Evolutionary conservation across 83 land plant species (phyloP).

Genomic region (Larix sibirica): DNA sequence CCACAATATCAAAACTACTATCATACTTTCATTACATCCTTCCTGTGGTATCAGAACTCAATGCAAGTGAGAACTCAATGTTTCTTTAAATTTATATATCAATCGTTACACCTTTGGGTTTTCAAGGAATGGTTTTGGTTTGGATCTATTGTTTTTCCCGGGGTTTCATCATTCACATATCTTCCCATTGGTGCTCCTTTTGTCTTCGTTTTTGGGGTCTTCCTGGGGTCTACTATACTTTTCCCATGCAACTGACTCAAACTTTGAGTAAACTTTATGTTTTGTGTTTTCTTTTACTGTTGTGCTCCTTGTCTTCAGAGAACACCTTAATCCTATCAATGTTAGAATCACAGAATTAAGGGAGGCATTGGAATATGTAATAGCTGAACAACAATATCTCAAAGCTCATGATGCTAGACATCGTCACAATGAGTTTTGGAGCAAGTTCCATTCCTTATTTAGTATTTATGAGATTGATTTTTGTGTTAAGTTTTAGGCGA

Average conservation of each 20-base stretch:
- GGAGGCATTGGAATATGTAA: slow-evolving; percentile 83
- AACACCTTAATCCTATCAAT: slow-evolving; percentile 85
- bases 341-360: slow-evolving; percentile 88
- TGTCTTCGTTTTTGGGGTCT: background rate
- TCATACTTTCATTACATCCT: no score
- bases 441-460: background rate
- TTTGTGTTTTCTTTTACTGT: background rate
- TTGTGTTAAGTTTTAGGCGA: background rate
- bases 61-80: no score
- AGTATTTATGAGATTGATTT: background rate
- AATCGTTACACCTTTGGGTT: no score
- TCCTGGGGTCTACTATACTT: background rate
- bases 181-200: background rate
- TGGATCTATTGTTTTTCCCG: background rate
- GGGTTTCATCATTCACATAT: background rate
- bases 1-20: no score
- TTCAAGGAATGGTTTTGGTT: background rate
- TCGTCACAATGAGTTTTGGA: slow-evolving; percentile 59
- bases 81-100: no score
- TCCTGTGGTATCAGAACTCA: no score
- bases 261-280: background rate
- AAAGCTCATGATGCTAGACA: slow-evolving; percentile 89
- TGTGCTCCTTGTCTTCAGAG: slow-evolving; percentile 32
- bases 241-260: background rate
- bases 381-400: slow-evolving; percentile 82